Conservation (phyloP, 1,139 yeast genomes). For the Magnusiomyces sp. region DNA sequence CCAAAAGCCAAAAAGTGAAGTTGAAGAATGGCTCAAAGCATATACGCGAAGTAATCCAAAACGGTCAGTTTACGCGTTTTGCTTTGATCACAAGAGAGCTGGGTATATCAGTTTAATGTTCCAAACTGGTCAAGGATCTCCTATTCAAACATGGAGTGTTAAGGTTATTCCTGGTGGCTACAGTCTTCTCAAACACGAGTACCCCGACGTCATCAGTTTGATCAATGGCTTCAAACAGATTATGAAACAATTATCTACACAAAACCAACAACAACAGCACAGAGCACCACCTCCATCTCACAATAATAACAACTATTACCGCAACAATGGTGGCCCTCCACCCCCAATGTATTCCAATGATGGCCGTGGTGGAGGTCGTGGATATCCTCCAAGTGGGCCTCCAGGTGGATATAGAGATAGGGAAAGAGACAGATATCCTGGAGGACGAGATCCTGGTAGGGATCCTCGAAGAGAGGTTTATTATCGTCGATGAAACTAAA, state of each 20-base stretch:
- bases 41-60: slow-evolving; percentile 88
- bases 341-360: background rate
- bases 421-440: background rate
- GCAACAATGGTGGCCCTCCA: background rate
- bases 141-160: slow-evolving; percentile 81
- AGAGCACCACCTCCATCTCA: background rate
- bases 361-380: background rate
- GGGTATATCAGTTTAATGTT: slow-evolving; percentile 86
- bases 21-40: slow-evolving; percentile 78
- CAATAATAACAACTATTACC: background rate
- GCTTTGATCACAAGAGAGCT: slow-evolving; percentile 83
- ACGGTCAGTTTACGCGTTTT: slow-evolving; percentile 84
- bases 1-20: slow-evolving; percentile 71
- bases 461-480: background rate
- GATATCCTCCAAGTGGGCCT: background rate
- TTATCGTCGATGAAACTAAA: slow-evolving; percentile 2
- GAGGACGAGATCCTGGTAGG: slow-evolving; percentile 8
- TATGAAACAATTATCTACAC: slow-evolving; percentile 18
- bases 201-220: slow-evolving; percentile 77
- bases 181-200: slow-evolving; percentile 65
- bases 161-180: slow-evolving; percentile 83
- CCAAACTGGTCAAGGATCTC: slow-evolving; percentile 65
- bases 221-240: slow-evolving; percentile 87
- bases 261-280: background rate
- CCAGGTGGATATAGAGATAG: background rate